A percentile compares a stretch with the other conserved stretches of the same genome.
These are phyloP conservation scores for Fusarium longipes DNA, from an alignment of 2,329 filamentous ascomycete genomes.

Conservation along the genomic window DNA sequence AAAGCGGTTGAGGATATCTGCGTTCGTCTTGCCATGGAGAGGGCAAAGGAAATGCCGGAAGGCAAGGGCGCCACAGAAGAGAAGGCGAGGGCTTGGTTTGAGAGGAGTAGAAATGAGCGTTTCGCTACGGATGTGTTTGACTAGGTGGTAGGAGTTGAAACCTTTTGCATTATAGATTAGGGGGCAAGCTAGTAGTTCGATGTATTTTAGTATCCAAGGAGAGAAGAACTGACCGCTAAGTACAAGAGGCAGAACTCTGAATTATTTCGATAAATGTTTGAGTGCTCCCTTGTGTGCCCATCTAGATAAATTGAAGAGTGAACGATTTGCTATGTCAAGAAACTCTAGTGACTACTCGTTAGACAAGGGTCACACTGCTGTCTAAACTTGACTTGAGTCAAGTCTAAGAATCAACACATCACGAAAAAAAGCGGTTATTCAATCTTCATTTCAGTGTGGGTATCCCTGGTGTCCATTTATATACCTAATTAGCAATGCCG, in stretches of 20 bases:
- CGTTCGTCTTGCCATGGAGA: slow-evolving; percentile 51
- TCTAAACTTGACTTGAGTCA: background rate
- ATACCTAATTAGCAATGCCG: slow-evolving; percentile 34
- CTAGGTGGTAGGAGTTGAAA: slow-evolving; percentile 41
- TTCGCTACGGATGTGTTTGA: slow-evolving; percentile 73
- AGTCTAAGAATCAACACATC: too few relatives aligned
- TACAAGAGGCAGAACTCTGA: background rate
- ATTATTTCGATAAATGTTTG: too few relatives aligned
- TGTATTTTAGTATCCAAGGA: background rate
- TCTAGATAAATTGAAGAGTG: background rate
- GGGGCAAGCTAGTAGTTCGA: background rate
- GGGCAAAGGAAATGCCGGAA: slow-evolving; percentile 45
- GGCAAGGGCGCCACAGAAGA: slow-evolving; percentile 49
- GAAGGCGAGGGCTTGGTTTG: slow-evolving; percentile 60
- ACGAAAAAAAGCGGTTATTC: background rate
- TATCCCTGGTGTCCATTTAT: slow-evolving; percentile 37
- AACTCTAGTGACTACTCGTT: background rate
- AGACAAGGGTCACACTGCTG: background rate
- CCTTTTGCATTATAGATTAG: background rate
- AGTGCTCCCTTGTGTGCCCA: background rate
- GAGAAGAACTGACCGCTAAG: background rate
- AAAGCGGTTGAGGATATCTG: slow-evolving; percentile 58
- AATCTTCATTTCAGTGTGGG: slow-evolving; percentile 31
- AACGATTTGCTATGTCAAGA: background rate
- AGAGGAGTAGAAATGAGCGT: slow-evolving; percentile 63